Evolutionary conservation across 2,329 filamentous ascomycete genomes (phyloP).

Genomic region (Fusarium zealandicum): DNA sequence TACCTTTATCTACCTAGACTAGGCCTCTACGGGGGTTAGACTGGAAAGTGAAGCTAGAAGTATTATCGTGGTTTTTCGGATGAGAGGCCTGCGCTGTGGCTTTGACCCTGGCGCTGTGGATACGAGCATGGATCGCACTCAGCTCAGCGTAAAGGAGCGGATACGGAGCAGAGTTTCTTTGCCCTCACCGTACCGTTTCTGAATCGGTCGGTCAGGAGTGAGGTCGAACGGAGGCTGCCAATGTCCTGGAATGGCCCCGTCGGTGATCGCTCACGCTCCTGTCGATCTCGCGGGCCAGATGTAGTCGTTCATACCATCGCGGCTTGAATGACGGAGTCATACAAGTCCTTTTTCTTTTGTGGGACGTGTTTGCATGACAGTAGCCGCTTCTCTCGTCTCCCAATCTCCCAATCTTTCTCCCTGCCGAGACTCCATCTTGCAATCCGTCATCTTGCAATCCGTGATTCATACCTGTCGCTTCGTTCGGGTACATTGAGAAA

Average conservation of each 20-base stretch:
- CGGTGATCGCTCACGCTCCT: constrained; percentile 31
- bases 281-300: constrained; percentile 34
- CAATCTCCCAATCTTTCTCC: not conserved
- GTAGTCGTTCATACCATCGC: constrained; percentile 9
- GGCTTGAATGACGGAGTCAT: constrained; percentile 17
- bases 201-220: constrained; percentile 3
- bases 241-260: constrained; percentile 21
- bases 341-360: constrained; percentile 15
- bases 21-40: too few relatives aligned
- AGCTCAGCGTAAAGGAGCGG: constrained; percentile 11
- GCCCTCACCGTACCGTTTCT: constrained; percentile 3
- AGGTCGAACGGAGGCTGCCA: constrained; percentile 1
- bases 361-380: constrained; percentile 7
- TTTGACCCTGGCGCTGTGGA: constrained; percentile 21
- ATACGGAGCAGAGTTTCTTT: not conserved
- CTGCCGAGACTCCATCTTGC: constrained; percentile 6
- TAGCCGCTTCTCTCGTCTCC: not conserved
- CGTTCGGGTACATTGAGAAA: not conserved
- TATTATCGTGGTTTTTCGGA: too few relatives aligned
- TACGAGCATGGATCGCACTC: constrained; percentile 23
- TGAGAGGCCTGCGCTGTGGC: constrained; percentile 12
- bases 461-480: constrained; percentile 6
- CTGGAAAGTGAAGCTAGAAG: too few relatives aligned
- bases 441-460: constrained; percentile 1
- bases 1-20: too few relatives aligned